Evolutionary conservation across 768 basidiomycete genomes (phyloP), one percentile per base, ranked within the genome.

Genomic region (Lentinus brumalis): DNA sequence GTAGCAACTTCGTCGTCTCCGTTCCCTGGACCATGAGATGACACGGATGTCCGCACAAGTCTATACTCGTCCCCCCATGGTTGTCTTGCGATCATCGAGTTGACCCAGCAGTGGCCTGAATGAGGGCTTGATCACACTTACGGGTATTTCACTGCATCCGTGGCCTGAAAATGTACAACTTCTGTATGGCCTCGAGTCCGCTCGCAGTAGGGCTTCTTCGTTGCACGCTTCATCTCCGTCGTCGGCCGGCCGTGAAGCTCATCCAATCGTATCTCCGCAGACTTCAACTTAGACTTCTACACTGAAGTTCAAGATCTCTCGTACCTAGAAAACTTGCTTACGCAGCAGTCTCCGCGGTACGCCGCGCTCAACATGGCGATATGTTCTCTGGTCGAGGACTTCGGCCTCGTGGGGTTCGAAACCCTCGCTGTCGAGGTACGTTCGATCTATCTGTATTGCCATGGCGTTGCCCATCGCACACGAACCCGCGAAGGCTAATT

Each of bases 241-340:
- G 5, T 40, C 18, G 4, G 15, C 18, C 6, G 10, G 15, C 55
- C 52, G 9, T 29, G 18, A 29, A 32, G 46, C 60, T 67, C 10
- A 64, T 47, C 0, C 44, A 39, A 15, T 11, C 35, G 35, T 2
- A 35, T 35, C 2, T 26, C 26, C 30, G 26, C 67, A 97, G 96
- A 96, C 46, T 98, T 99, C 79, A 97, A 96, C 69, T 87, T 99
- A 31, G 92, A 94, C 65, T 99, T 92, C 73, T 98, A 98, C 74
- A 98, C 97, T 44, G 95, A 99, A 75, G 97, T 97, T 0, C 95
- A 97, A 74, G 96, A 99, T 70, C 81, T 99, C 0, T 88, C 89
- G 1, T 89, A 98, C 72, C 84, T 99, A 21, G 86, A 92, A 65
- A 88, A 88, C 63, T 77, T 85, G 0, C 83, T 98, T 15, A 79